Evolutionary conservation across 2,329 filamentous ascomycete species (phyloP), one percentile per base, ranked within the genome.

Genomic region (Colletotrichum aenigma): DNA sequence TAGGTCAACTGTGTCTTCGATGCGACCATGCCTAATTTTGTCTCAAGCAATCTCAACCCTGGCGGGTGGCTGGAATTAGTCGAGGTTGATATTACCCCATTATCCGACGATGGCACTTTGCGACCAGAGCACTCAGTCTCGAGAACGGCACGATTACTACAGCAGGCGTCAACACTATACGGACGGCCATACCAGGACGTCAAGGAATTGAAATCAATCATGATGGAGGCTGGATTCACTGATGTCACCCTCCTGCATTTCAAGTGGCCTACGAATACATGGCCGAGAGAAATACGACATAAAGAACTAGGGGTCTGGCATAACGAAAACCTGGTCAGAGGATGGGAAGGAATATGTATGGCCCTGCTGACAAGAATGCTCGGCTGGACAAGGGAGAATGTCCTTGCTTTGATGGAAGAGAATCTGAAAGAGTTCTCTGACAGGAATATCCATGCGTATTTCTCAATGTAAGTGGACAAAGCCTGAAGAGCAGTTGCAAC

Each of bases 221-320:
- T 91, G 79, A 81, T 83, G 13, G 87, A 88, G 18, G 89, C 87
- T 0, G 91, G 91, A 2, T 92, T 92, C 77, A 82, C 86, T 66
- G 86, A 91, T 69, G 86, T 92, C 1, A 82, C 81, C 0, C 87
- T 90, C 79, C 81, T 85, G 3, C 79, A 87, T 16, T 88, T 84
- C 78, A 88, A 87, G 80, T 87, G 89, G 82, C 89, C 90, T 1
- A 85, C 84, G 34, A 89, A 88, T 77, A 80, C 84, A 13, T 91
- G 90, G 89, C 87, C 89, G 0, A 87, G 86, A 61, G 87, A 90
- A 52, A 83, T 84, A 9, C 85, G 86, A 32, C 84, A 88, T 71
- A 92, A 91, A 79, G 86, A 90, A 67, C 78, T 90, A 1, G 89
- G 89, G 6, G 74, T 73, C 70, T 79, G 74, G 66, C 78, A 78